Conservation (phyloP, 1,284 basidiomycete species). For the Papiliotrema nemorosa region DNA sequence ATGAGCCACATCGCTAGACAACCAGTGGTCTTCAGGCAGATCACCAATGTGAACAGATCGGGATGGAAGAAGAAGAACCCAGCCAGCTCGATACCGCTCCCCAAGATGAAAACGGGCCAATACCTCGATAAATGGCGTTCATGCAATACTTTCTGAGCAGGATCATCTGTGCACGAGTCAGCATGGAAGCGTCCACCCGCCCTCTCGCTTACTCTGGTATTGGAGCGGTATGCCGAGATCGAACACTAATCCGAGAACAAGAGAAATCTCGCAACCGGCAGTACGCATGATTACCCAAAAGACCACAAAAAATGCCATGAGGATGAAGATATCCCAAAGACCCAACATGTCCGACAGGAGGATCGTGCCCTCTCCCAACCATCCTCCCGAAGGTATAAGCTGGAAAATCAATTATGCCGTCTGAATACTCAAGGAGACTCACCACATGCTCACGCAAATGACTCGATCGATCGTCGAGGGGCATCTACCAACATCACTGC, state of each 20-base stretch:
- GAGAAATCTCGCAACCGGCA: slow-evolving; percentile 20
- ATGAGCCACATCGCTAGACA: slow-evolving; percentile 18
- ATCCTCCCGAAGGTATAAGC: slow-evolving; percentile 32
- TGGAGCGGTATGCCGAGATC: slow-evolving; percentile 33
- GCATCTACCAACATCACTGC: slow-evolving; percentile 3
- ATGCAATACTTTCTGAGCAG: slow-evolving; percentile 9
- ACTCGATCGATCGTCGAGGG: slow-evolving; percentile 3
- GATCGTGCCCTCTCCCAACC: slow-evolving; percentile 25
- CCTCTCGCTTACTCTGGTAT: slow-evolving; percentile 24
- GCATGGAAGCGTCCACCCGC: not conserved
- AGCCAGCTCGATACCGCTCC: slow-evolving; percentile 15
- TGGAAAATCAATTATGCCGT: slow-evolving; percentile 3
- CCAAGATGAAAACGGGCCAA: slow-evolving; percentile 27
- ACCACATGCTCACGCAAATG: not conserved
- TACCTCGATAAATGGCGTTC: slow-evolving; percentile 20
- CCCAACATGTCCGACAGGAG: slow-evolving; percentile 19
- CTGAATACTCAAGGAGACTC: not conserved
- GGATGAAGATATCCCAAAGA: slow-evolving; percentile 28
- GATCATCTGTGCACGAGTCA: slow-evolving; percentile 5
- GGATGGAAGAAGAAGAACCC: slow-evolving; percentile 25
- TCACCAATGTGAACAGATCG: slow-evolving; percentile 29
- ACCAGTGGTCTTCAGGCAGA: slow-evolving; percentile 30
- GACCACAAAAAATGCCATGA: slow-evolving; percentile 24
- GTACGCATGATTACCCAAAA: slow-evolving; percentile 29
- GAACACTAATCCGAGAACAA: slow-evolving; percentile 26